Conservation (phyloP, 352 stramenopile genomes). For the Pythium sukuiense region DNA sequence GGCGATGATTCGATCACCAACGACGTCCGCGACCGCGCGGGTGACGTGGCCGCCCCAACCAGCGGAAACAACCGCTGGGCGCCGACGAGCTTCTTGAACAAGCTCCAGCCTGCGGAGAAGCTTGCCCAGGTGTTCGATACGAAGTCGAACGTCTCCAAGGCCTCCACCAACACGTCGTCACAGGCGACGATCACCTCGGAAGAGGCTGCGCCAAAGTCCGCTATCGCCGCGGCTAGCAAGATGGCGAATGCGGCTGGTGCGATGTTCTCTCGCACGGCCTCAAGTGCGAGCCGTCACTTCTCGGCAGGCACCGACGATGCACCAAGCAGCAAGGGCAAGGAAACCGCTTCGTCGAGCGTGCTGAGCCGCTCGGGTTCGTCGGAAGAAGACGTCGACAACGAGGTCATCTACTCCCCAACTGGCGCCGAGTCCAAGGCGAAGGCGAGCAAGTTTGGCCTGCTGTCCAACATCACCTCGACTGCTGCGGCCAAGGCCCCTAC, state of each 20-base stretch:
- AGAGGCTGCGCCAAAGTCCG: conserved; percentile 22
- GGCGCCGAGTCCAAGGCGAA: conserved; percentile 31
- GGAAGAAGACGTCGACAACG: conserved; percentile 23
- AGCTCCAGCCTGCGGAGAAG: conserved; percentile 23
- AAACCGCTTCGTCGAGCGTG: not conserved
- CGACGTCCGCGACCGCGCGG: conserved; percentile 7
- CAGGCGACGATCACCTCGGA: conserved; percentile 16
- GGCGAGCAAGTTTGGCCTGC: conserved; percentile 43
- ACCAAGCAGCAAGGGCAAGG: conserved; percentile 14
- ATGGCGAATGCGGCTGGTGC: conserved; percentile 22
- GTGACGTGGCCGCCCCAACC: not conserved
- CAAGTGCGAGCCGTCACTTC: conserved; percentile 14
- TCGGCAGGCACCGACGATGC: conserved; percentile 20
- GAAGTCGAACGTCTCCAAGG: conserved; percentile 38
- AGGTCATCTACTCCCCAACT: conserved; percentile 26
- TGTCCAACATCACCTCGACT: conserved; percentile 37
- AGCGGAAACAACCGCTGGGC: conserved; percentile 35
- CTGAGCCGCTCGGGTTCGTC: conserved; percentile 19
- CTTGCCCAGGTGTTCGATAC: conserved; percentile 26
- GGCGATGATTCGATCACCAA: conserved; percentile 25
- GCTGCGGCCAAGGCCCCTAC: conserved; percentile 29
- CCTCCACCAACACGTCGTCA: conserved; percentile 23
- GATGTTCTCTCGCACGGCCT: conserved; percentile 23
- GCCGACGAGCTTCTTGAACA: conserved; percentile 43
- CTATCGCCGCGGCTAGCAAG: conserved; percentile 19